Evolutionary conservation across 2,329 filamentous ascomycete species (phyloP).

Genomic region (Pseudogymnoascus sp.): DNA sequence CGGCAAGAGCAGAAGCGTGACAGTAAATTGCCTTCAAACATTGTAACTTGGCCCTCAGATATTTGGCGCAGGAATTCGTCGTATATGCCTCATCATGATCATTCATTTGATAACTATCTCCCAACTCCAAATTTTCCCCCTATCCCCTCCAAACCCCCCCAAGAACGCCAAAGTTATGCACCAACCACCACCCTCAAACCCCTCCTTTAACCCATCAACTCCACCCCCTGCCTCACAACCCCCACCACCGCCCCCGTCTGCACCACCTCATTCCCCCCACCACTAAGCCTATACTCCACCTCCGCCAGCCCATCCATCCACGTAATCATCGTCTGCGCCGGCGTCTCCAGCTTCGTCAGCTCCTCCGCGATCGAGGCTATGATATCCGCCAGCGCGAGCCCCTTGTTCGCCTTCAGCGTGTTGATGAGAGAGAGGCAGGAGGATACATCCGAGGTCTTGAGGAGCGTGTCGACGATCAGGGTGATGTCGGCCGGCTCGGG

Average conservation of each 20-base stretch:
- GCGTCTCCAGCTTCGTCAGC: constrained; percentile 72
- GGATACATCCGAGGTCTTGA: constrained; percentile 79
- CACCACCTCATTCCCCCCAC: constrained; percentile 76
- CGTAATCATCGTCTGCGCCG: constrained; percentile 74
- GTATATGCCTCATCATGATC: not conserved
- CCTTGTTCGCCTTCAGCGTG: constrained; percentile 74
- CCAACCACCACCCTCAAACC: not conserved
- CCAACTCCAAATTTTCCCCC: not conserved
- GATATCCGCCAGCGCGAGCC: constrained; percentile 87
- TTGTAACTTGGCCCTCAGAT: not conserved
- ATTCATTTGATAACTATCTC: not conserved
- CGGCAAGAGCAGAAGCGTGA: not conserved
- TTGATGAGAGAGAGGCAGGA: constrained; percentile 84
- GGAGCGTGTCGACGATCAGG: constrained; percentile 73
- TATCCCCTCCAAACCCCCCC: not conserved
- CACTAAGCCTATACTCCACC: constrained; percentile 83
- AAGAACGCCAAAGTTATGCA: not conserved
- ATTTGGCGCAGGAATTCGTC: not conserved
- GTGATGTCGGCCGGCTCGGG: constrained; percentile 84
- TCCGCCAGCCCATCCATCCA: constrained; percentile 90
- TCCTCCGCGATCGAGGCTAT: constrained; percentile 80
- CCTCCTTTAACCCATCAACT: constrained; percentile 47
- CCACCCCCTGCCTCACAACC: constrained; percentile 76
- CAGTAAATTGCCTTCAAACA: not conserved
- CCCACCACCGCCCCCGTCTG: constrained; percentile 92